Evolutionary conservation across 768 basidiomycete genomes (phyloP), one percentile per base, ranked within the genome.

Genomic region (Suillus subalutaceus): DNA sequence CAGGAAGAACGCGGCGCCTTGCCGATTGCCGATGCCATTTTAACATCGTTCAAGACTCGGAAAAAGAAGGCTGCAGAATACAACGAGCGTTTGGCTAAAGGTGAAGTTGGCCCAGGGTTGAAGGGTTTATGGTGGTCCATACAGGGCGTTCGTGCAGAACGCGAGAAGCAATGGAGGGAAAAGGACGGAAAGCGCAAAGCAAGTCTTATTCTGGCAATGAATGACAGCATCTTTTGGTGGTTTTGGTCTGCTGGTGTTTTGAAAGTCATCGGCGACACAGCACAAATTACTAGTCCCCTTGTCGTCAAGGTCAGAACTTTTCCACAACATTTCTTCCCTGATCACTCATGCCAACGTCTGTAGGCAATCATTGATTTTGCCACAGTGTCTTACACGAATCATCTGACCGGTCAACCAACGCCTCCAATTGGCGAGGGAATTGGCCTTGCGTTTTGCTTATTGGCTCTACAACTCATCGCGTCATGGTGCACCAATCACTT

Each of bases 401-500:
- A 84, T 66, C 72, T 71, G 15, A 67, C 74, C 12, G 81, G 83
- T 3, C 73, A 74, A 35, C 55, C 70, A 1, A 69, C 76, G 0
- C 88, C 87, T 0, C 67, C 73, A 5, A 76, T 86, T 15, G 86
- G 86, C 5, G 77, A 75, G 48, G 93, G 93, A 37, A 81, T 96
- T n/a, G 94, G 93, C 2, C 83, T 93, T 30, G 85, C 88, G 1
- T 84, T 97, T 68, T 85, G 76, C 32, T 83, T 98, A 1, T 80
- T 96, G 65, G 74, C 79, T 26, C 81, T 97, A 70, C 90, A 94
- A 71, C 62, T 93, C 43, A 73, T 89, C 44, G 74, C 88, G 0
- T 91, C 91, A 0, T 71, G 94, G 63, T 86, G 86, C 69, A 83
- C 86, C 9, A 88, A 96, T 66, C 93, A 95, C 71, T 96, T 92